Evolutionary conservation across 305 asterid genomes (phyloP), one percentile per base, ranked within the genome.

Genomic region (Caryopteris hybrid): DNA sequence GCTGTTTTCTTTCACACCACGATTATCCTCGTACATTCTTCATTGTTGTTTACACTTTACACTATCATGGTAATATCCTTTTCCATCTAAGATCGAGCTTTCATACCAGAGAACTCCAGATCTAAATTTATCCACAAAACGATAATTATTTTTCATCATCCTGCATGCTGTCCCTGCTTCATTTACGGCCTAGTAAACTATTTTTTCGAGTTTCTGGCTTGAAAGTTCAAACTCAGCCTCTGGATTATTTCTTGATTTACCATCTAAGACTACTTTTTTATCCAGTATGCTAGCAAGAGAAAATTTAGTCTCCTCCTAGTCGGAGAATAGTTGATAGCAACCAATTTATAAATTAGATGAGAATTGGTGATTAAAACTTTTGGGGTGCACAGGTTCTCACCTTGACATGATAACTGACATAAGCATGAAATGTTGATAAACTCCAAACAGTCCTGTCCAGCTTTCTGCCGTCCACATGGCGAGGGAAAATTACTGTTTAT

Each of bases 361-460:
- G 21, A 18, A 43, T 48, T 47, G 43, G 50, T 7, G 7, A 47
- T 60, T 5, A 45, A 48, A 73, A 73, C 53, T 43, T 48, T 51
- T 9, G 25, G 25, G 42, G 46, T 27, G 78, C 53, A 20, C 43
- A 71, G 73, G 51, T 62, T 73, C 80, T 77, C 78, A 93, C 99
- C 97, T 93, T 90, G 54, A 93, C 97, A 74, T 93, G 97, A 83
- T 93, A 93, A 72, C 94, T 93, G 70, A 93, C 99, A 72, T 84
- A 93, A 43, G 99, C 97, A 83, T 84, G 97, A 81, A 93, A 93
- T 63, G 96, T 93, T 47, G 92, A 87, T 72, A 93, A 78, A 80
- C 87, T 88, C 99, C 99, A 90, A 68, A 87, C 97, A 46, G 95
- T 87, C 84, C 85, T 93, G 83, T 93, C 99, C 78, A 93, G 83